phyloP scores from a whole-genome alignment of 495 filamentous ascomycete genomes.

The Aspergillus diversus region DNA sequence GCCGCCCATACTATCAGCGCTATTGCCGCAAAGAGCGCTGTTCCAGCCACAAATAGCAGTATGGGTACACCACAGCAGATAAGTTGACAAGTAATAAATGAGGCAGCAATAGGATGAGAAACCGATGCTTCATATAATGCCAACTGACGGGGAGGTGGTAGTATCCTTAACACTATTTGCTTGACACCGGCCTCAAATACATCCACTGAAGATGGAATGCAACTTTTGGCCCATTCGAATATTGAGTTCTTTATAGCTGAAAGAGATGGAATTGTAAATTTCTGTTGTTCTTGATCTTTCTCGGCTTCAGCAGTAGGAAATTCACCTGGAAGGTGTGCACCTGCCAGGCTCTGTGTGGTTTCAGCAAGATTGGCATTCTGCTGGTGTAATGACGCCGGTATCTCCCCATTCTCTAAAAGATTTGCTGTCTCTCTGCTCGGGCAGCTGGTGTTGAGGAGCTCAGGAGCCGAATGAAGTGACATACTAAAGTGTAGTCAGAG shows the following conservation, averaged over 20 bases:
- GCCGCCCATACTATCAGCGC: too few relatives aligned
- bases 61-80: too few relatives aligned
- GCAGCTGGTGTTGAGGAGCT: not conserved
- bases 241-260: not conserved
- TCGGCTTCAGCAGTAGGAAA: not conserved
- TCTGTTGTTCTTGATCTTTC: not conserved
- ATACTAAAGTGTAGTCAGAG: not conserved
- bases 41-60: too few relatives aligned
- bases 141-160: not conserved
- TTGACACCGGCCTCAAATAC: not conserved
- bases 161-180: not conserved
- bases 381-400: not conserved
- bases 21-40: too few relatives aligned
- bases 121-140: not conserved
- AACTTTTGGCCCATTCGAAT: not conserved
- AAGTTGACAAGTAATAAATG: too few relatives aligned
- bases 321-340: constrained; percentile 1
- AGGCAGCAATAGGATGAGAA: too few relatives aligned
- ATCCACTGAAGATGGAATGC: not conserved
- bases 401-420: not conserved
- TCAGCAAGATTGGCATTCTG: not conserved
- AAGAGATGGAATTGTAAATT: not conserved
- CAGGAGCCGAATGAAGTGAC: not conserved
- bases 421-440: not conserved
- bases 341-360: not conserved